These are phyloP conservation scores for Parastagonospora nodorum DNA, from an alignment of 2,329 filamentous ascomycete species.

Conservation along the genomic window DNA sequence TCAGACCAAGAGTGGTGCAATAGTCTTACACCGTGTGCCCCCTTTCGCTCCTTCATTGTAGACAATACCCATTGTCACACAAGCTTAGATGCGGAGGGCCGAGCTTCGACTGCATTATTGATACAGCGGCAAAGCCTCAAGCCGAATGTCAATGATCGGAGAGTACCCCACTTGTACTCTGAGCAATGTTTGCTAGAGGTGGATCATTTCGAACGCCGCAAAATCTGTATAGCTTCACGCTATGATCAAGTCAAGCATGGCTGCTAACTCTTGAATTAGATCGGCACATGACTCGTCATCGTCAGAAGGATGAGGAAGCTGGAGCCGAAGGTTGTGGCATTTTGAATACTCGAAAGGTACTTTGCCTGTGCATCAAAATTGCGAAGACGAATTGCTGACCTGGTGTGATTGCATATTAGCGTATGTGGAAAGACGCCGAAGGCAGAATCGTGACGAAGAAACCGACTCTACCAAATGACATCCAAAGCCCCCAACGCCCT, in stretches of 20 bases:
- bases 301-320: slow-evolving; percentile 61
- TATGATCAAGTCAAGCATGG: slow-evolving; percentile 1
- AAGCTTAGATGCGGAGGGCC: neutral
- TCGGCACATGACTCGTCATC: slow-evolving; percentile 61
- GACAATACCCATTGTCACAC: neutral
- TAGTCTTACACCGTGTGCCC: neutral
- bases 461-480: slow-evolving; percentile 27
- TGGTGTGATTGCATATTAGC: slow-evolving; percentile 40
- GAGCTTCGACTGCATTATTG: neutral
- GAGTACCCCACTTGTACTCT: slow-evolving; percentile 4
- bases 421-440: slow-evolving; percentile 60
- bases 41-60: neutral
- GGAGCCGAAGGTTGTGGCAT: slow-evolving; percentile 57
- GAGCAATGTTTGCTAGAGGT: neutral
- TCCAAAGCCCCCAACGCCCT: slow-evolving; percentile 8
- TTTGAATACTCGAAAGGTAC: slow-evolving; percentile 54
- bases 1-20: neutral
- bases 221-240: slow-evolving; percentile 5
- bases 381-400: neutral
- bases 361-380: neutral
- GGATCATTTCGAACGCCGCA: neutral
- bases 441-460: slow-evolving; percentile 58
- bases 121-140: neutral
- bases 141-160: too few relatives aligned
- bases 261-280: slow-evolving; percentile 48